Base-by-base conservation (phyloP, 352 stramenopile species). In the Phytopythium helicoides region DNA sequence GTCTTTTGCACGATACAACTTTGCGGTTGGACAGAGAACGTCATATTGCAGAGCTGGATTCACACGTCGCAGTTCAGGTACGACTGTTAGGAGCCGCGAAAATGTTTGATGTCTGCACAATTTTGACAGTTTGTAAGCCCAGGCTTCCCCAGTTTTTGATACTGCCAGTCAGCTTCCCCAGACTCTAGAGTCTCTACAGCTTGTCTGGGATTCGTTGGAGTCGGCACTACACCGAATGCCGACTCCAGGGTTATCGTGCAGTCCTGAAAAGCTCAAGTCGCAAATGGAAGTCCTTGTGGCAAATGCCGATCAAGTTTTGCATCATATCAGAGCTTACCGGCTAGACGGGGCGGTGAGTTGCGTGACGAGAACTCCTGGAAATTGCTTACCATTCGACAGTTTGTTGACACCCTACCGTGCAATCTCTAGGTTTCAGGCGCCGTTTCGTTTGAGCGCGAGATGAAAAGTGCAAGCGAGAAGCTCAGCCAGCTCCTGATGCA, bases 1-100 rank as follows among this genome's bases (percentile, higher is more conserved):
- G 79, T 33, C 54, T 81, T 0, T 39, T 84, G 16, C 69, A 85
- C n/a, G 62, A 82, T 33, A 69, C 60, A 38, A 58, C 51, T 5
- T 45, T 81, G 23, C 61, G 58, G 12, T 47, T 85, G 10, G 70
- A 86, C 35, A 58, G 60, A 0, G 73, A 88, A 42, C 37, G 58
- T 18, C 63, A 81, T 25, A 44, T 58, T 0, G 36, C 56, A 6
- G 31, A 46, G 1, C 14, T 76, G 3, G 64, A 86, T 22, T 33
- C 52, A 6, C 58, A 71, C 33, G 11, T 80, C 0, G 15, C 44
- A 6, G 55, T 75, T 18, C 63, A 83, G 58, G 63, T 76, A 54
- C 16, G n/a, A n/a, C n/a, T n/a, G n/a, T n/a, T n/a, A n/a, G n/a
- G n/a, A n/a, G n/a, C n/a, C n/a, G n/a, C n/a, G n/a, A n/a, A n/a